Conservation (phyloP, 2,329 filamentous ascomycete genomes). For the Fusarium sp. region DNA sequence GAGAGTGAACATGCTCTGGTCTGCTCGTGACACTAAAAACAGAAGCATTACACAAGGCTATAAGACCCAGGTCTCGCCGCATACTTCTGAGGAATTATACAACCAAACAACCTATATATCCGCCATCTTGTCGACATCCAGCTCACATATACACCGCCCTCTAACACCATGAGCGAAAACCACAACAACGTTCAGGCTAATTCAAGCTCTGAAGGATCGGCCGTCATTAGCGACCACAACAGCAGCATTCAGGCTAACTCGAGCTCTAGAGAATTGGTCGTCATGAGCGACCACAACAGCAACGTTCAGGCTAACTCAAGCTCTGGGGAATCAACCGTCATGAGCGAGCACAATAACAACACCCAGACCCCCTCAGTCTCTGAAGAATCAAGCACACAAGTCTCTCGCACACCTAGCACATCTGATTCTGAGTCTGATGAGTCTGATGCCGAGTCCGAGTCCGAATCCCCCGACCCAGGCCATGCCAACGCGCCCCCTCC, state of each 20-base stretch:
- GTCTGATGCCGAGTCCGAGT: no score
- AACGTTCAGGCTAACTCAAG: no score
- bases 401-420: not conserved
- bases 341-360: not conserved
- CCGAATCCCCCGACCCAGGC: not conserved
- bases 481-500: not conserved
- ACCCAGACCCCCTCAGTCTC: fast-evolving
- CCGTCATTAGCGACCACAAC: no score
- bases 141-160: no score
- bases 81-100: not conserved
- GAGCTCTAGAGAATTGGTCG: no score
- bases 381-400: not conserved
- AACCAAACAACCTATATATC: not conserved
- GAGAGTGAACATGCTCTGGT: not conserved
- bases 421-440: no score
- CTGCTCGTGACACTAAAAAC: not conserved
- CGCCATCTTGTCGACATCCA: not conserved
- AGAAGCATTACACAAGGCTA: not conserved
- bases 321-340: not conserved
- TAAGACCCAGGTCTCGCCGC: not conserved
- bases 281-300: not conserved
- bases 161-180: no score
- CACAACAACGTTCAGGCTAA: no score
- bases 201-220: no score
- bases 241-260: fast-evolving